Evolutionary conservation across 163 green algal species (phyloP), one percentile per base, ranked within the genome.

Genomic region (Chlorella variabilis): DNA sequence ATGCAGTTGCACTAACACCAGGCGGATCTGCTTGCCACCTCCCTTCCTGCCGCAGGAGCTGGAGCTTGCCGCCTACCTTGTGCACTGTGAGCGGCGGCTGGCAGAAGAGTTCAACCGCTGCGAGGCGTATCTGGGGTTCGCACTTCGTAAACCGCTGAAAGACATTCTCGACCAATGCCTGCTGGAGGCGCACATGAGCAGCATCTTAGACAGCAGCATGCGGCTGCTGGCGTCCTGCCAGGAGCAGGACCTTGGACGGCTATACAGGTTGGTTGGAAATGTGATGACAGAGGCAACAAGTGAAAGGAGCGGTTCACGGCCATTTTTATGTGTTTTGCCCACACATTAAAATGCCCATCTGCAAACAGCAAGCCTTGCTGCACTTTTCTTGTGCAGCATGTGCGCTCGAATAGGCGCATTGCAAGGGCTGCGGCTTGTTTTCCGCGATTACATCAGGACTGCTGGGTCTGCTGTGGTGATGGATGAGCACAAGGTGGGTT

Each of bases 1-100:
- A n/a, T n/a, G n/a, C n/a, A n/a, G n/a, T n/a, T n/a, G n/a, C n/a
- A n/a, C n/a, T n/a, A n/a, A n/a, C n/a, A n/a, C n/a, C n/a, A 54
- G 15, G 45, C 45, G 15, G 45, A 54, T 54, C 54, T 38, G 27
- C 49, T 56, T 36, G 0, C 48, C 45, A 34, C 20, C 29, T 48
- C 23, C 13, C 0, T 63, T 13, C 4, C 9, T 31, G 15, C 33
- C 18, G 27, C 54, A 80, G 61, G 82, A 93, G 74, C 84, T 89
- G 11, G 90, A 95, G 56, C 86, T 97, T 18, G 86, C 93, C 2
- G 93, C 92, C 27, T 99, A 98, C 87, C 88, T 99, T 31, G 41
- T 88, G 69, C 94, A 98, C 87, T 95, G 90, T 61, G 96, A 99
- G 73, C 45, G 75, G 56, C 85, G 91, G 49, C 81, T 93, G 33